Evolutionary conservation across 2,329 filamentous ascomycete species (phyloP), one percentile per base, ranked within the genome.

Genomic region (Pseudocercospora musae): DNA sequence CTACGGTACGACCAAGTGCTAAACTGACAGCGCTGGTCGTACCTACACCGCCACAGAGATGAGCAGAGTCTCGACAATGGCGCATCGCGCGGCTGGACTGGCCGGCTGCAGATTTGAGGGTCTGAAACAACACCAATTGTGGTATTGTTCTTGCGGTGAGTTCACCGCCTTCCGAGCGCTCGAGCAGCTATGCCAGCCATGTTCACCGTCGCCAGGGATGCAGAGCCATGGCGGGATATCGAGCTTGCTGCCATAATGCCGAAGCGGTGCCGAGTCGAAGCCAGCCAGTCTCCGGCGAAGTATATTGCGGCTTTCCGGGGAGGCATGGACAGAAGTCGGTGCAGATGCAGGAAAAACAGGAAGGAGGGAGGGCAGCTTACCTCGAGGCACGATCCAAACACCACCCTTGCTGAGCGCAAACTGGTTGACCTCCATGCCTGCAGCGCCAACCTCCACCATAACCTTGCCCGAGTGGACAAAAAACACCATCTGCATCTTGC

Each of bases 401-500:
- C 94, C 94, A 44, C 94, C 93, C 69, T 90, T 92, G 40, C 88
- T 87, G 67, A 96, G 92, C 60, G 89, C 87, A 74, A 99, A 98
- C 65, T 83, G 81, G 23, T 85, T 89, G 67, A 90, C 85, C 67
- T 89, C 69, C 60, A 63, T 57, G 2, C 69, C 71, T 25, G 64
- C 66, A 21, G 70, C 69, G 50, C 71, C 87, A 53, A 96, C 85
- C 27, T 87, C 89, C 20, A 96, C 93, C 67, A 87, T 82, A 20
- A 97, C 92, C 67, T 89, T 87, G 21, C 95, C 95, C 49, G 85
- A 84, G 69, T 92, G 89, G 29, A 99, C 89, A 70, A 96, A 97
- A 76, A 98, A 98, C 0, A 90, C 88, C 89, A 99, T 95, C 74
- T 97, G 92, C 91, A 97, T 98, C 79, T 90, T 93, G 66, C 94